Conservation (phyloP, 129 eudicot species). For the Flaveria trinervia region DNA sequence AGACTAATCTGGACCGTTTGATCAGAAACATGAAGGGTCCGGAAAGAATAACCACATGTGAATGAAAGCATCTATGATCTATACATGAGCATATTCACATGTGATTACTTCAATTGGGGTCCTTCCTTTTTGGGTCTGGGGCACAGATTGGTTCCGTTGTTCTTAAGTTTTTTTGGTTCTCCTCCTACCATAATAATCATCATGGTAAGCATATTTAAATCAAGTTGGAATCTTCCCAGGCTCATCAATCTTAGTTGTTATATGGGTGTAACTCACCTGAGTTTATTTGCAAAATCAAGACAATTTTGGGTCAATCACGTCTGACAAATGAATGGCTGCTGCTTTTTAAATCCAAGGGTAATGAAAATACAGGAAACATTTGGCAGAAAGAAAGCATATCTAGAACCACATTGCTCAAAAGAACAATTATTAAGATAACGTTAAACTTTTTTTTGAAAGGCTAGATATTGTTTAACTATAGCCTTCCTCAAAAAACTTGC, state of each 20-base stretch:
- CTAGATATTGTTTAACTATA: background rate
- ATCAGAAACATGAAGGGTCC: background rate
- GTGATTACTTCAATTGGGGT: background rate
- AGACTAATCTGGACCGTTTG: background rate
- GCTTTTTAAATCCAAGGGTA: conserved; percentile 13
- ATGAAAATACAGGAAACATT: background rate
- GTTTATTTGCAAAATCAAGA: background rate
- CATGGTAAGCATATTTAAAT: conserved; percentile 6
- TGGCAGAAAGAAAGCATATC: background rate
- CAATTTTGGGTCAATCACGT: background rate
- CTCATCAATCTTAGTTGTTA: background rate
- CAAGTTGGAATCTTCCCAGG: background rate
- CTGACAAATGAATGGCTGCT: conserved; percentile 1
- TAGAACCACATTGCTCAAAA: background rate
- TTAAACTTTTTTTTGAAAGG: background rate
- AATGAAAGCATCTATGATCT: background rate
- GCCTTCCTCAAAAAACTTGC: background rate
- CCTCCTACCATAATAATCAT: background rate
- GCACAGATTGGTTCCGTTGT: background rate
- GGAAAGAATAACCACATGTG: background rate
- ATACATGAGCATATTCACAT: background rate
- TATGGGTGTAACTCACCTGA: conserved; percentile 3
- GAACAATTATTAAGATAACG: background rate
- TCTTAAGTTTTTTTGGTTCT: background rate
- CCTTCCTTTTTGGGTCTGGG: background rate